Percentiles rank a stretch among this genome's conserved stretches.
These are phyloP conservation scores for Gymnopilus dilepis DNA, from an alignment of 768 basidiomycete genomes.

Conservation along the genomic window DNA sequence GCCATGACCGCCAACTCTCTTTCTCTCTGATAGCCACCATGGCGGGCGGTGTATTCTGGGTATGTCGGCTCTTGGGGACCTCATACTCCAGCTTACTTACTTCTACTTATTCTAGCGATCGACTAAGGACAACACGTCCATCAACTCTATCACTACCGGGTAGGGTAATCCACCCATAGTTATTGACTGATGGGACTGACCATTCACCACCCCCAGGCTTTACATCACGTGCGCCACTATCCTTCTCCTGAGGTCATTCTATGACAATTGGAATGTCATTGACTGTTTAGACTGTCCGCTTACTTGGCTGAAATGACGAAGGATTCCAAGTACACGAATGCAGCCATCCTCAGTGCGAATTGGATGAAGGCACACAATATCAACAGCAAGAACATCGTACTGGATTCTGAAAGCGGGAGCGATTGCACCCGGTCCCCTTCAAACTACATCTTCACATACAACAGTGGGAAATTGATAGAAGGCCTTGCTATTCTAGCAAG, in stretches of 20 bases:
- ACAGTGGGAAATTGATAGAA: conserved; percentile 58
- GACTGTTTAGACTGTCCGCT: conserved; percentile 52
- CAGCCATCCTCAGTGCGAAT: conserved; percentile 50
- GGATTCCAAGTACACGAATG: conserved; percentile 50
- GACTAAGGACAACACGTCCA: conserved; percentile 41
- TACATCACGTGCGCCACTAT: conserved; percentile 42
- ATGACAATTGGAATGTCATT: not conserved
- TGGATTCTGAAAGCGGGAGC: conserved; percentile 52
- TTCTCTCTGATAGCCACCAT: conserved; percentile 45
- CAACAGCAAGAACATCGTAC: conserved; percentile 44
- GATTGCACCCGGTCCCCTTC: conserved; percentile 53
- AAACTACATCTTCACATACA: conserved; percentile 58
- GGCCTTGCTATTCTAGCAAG: conserved; percentile 50
- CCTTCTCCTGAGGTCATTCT: not conserved
- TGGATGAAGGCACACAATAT: conserved; percentile 56
- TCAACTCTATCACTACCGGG: conserved; percentile 61
- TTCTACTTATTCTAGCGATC: conserved; percentile 40
- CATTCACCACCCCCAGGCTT: conserved; percentile 30
- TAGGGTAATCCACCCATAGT: conserved; percentile 21
- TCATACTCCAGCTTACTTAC: not conserved
- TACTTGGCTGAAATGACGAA: conserved; percentile 52
- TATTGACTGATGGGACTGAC: not conserved
- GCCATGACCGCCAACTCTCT: not conserved
- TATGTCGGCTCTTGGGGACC: conserved; percentile 22
- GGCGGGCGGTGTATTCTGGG: conserved; percentile 66